phyloP scores from a whole-genome alignment of 1,139 yeast species.

The Geotrichum bryndzae region DNA sequence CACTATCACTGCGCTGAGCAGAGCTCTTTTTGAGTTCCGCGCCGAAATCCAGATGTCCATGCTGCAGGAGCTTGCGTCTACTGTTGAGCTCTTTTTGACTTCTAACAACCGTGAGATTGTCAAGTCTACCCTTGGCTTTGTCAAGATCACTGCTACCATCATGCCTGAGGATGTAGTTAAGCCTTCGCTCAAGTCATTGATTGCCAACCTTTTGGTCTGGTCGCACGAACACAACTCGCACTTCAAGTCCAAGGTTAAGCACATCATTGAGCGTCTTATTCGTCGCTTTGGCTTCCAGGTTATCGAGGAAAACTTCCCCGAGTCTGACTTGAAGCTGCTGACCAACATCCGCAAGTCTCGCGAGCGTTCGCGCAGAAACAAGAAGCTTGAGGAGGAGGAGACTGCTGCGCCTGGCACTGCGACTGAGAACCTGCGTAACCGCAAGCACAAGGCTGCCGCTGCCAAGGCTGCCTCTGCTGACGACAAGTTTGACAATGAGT shows the following conservation, averaged over 20 bases:
- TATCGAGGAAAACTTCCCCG: constrained; percentile 79
- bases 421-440: constrained; percentile 15
- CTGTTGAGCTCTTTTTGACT: constrained; percentile 83
- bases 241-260: constrained; percentile 87
- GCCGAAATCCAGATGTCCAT: constrained; percentile 49
- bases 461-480: constrained; percentile 6
- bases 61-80: constrained; percentile 72
- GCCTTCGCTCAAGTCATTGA: constrained; percentile 57
- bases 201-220: constrained; percentile 78
- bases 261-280: constrained; percentile 81
- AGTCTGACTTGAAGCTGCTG: constrained; percentile 74
- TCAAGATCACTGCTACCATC: constrained; percentile 80
- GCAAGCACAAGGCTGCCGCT: constrained; percentile 11
- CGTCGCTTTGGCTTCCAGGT: constrained; percentile 83
- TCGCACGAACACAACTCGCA: constrained; percentile 95
- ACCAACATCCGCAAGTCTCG: constrained; percentile 79
- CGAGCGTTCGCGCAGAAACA: constrained; percentile 76
- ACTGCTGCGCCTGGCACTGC: constrained; percentile 20
- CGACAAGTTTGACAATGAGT: constrained; percentile 64
- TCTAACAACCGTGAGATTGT: constrained; percentile 91
- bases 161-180: constrained; percentile 75
- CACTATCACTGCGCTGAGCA: constrained; percentile 82
- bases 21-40: constrained; percentile 82
- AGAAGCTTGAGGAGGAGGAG: constrained; percentile 38
- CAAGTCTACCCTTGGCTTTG: constrained; percentile 88